These are phyloP conservation scores for Cenchrus americanus DNA, from an alignment of 176 grass and related monocot species.

Conservation along the genomic window DNA sequence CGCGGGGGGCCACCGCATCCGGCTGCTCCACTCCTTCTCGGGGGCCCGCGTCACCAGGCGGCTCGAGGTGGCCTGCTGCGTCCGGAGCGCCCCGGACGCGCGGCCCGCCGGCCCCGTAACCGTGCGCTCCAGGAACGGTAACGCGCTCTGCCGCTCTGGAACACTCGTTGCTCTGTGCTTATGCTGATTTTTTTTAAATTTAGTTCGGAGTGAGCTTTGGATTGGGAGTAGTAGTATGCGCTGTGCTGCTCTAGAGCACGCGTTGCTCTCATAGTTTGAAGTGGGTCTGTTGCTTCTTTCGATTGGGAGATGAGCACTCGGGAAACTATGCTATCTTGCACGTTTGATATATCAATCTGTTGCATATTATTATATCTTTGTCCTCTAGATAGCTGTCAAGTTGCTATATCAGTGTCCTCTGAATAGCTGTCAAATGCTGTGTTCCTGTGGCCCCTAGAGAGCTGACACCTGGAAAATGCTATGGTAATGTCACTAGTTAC, in stretches of 20 bases:
- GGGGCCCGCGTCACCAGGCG: slow-evolving; percentile 1
- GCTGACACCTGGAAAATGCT: background rate
- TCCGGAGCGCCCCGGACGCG: slow-evolving; percentile 29
- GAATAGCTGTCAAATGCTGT: background rate
- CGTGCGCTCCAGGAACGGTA: slow-evolving; percentile 51
- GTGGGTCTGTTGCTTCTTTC: background rate
- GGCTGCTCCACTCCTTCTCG: slow-evolving; percentile 35
- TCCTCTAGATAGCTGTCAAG: background rate
- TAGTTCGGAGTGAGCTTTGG: background rate
- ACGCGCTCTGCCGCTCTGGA: background rate
- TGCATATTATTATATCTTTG: background rate
- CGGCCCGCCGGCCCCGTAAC: slow-evolving; percentile 1
- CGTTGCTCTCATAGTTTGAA: background rate
- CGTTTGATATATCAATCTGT: background rate
- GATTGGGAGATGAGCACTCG: background rate
- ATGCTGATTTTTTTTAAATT: background rate
- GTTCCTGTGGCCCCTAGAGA: background rate
- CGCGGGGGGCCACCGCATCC: background rate
- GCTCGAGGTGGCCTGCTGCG: slow-evolving; percentile 33
- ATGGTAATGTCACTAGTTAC: background rate
- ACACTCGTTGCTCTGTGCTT: background rate
- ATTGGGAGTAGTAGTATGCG: background rate
- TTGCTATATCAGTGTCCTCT: background rate
- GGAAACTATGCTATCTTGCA: background rate
- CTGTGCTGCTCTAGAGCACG: background rate